Evolutionary conservation across 2,329 filamentous ascomycete species (phyloP), one percentile per base, ranked within the genome.

Genomic region (Neodidymelliopsis sp.): DNA sequence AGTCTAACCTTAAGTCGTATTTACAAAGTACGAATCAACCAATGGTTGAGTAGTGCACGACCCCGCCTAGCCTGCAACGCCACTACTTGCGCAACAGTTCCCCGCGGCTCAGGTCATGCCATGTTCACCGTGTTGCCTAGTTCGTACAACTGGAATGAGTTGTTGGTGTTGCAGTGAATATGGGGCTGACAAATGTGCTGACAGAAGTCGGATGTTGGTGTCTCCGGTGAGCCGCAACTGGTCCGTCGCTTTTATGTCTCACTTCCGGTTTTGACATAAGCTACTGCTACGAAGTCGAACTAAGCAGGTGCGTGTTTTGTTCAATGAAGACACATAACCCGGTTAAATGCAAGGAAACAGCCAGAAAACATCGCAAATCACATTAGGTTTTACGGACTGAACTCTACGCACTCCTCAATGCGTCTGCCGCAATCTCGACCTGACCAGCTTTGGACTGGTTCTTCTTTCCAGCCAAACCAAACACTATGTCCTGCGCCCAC

Each of bases 401-500:
- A 27, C 7, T 27, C 7, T 27, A 12, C 12, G 7, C 25, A 7
- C 15, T 24, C 11, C 9, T 19, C 27, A 41, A 10, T 23, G n/a
- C 33, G 24, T 27, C 12, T 27, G 24, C 23, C 24, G 12, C 12
- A 27, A 7, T 27, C 24, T 27, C 24, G 12, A 27, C 12, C 7
- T 27, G 12, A 27, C 12, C 24, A 7, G 7, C 7, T 27, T 12
- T 27, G 24, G 24, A 7, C 11, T 39, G n/a, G 2, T 13, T 18
- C 23, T 28, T 34, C 11, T 25, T 20, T 24, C 53, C 50, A 4
- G 52, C 53, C 25, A 59, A 19, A 1, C 59, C 62, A 36, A 57
- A 53, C 13, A 44, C 28, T 1, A 65, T 6, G 39, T 69, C 65
- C 49, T 67, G 65, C 28, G 56, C 35, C 66, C 64, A 69, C 19